Conservation (phyloP, 73 alveolate species). For the Paramecium tetraurelia region DNA sequence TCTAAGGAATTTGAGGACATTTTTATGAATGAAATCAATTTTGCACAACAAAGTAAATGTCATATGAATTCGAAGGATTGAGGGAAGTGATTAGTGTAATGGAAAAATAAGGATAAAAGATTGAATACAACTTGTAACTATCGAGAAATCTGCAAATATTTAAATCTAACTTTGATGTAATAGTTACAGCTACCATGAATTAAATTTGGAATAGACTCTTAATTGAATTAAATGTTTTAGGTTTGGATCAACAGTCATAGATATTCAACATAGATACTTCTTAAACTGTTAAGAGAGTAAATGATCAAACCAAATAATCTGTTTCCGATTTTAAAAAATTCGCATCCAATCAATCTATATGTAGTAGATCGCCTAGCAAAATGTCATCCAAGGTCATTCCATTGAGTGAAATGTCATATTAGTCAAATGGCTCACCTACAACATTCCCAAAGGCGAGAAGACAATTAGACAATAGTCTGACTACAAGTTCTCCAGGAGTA, state of each 20-base stretch:
- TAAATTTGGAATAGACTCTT: constrained; percentile 26
- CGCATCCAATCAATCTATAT: not conserved
- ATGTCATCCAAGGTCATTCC: constrained; percentile 22
- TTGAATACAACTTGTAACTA: not conserved
- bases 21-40: constrained; percentile 8
- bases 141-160: not conserved
- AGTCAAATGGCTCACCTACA: constrained; percentile 19
- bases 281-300: not conserved
- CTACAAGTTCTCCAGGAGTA: constrained; percentile 53
- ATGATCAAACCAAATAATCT: not conserved
- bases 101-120: constrained; percentile 26
- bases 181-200: not conserved
- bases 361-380: constrained; percentile 24
- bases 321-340: not conserved
- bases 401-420: constrained; percentile 30
- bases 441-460: constrained; percentile 1
- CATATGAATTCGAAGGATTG: not conserved
- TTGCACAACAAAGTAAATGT: constrained; percentile 3
- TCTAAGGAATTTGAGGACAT: not conserved
- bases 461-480: not conserved
- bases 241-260: not conserved
- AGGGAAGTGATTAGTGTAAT: not conserved
- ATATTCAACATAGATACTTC: not conserved
- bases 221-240: not conserved
- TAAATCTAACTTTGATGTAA: constrained; percentile 38